Base-by-base conservation (phyloP, 768 basidiomycete species). In the Xerocomus brunneocitrinus region DNA sequence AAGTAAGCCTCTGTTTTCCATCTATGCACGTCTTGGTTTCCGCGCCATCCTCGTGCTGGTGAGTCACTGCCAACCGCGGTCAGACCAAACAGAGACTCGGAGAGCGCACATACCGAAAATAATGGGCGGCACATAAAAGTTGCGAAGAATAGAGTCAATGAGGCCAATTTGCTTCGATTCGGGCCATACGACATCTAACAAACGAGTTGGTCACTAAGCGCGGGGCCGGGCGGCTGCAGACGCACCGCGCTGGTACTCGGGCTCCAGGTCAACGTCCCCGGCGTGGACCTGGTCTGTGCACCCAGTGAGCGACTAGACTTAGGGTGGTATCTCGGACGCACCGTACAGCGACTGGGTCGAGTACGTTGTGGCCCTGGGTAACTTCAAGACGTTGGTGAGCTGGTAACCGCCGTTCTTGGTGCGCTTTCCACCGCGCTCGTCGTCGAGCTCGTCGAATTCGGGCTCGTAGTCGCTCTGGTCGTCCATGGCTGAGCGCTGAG, bases 1-100 rank as follows among this genome's bases (percentile, higher is more conserved):
- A 89, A 0, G 87, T 90, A 44, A 90, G 65, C 25, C 90, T 72
- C 64, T 92, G 90, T 62, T 92, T 92, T 16, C 90, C 90, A 60
- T 90, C 88, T 8, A 88, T 87, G 60, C 86, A 88, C 1, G 80
- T 82, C 59, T 80, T 81, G 3, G 71, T 75, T 61, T 88, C 87
- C 0, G 78, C 70, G 0, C 89, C 89, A 59, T 90, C 87, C 0
- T 83, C 79, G 32, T 67, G 61, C 2, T 72, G 66, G 22, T 78
- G 67, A 70, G 12, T 81, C 76, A 55, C 84, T 83, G 74, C 61
- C 14, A 54, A 22, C 0, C 8, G 54, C 9, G 3, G 49, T 51
- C 12, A 53, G 58, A 45, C n/a, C 28, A 3, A 22, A 1, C 13
- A 16, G 3, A 19, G 31, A 6, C 1, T 8, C 27, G 7, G 41